Evolutionary conservation across 169 alveolate genomes (phyloP), one percentile per base, ranked within the genome.

Genomic region (Plasmodium cynomolgi): DNA sequence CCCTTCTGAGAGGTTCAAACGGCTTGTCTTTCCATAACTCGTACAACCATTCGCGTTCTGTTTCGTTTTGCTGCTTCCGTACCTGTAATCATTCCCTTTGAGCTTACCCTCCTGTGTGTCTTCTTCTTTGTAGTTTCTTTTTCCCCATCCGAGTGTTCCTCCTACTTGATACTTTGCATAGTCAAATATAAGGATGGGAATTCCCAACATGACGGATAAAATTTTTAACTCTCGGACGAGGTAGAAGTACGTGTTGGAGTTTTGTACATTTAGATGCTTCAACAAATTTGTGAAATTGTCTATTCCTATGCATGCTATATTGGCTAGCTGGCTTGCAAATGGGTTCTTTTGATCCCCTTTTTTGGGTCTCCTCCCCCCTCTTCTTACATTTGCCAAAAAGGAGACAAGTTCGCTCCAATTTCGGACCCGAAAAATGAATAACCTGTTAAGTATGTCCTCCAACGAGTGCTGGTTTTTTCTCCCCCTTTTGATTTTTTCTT

Each of bases 121-220:
- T 23, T 34, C 34, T 56, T 86, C 88, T 37, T 75, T 71, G 6
- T 41, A n/a, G 9, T 33, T 23, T 26, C 8, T 71, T 20, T 75
- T 56, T 0, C 50, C 68, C 37, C 26, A 77, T 11, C 34, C 3
- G 3, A 20, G 4, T 0, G 75, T n/a, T n/a, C 34, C 50, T 4
- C 34, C 79, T 3, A 20, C 20, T 86, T 44, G 83, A 9, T n/a
- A 37, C 33, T 58, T 80, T 26, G 75, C 84, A 56, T 41, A 29
- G 33, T 90, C 94, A 33, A 79, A 90, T 62, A 90, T 80, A 15
- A 90, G 20, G n/a, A 90, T 90, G 23, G 94, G 34, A 17, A 90
- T 68, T 31, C 31, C 41, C 6, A 80, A 79, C 26, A 80, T 58
- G 13, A 34, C 82, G 33, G 94, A 33, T 5, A 90, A 5, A 0